Conservation (phyloP, 352 stramenopile genomes). For the Pythium plurisporium region DNA sequence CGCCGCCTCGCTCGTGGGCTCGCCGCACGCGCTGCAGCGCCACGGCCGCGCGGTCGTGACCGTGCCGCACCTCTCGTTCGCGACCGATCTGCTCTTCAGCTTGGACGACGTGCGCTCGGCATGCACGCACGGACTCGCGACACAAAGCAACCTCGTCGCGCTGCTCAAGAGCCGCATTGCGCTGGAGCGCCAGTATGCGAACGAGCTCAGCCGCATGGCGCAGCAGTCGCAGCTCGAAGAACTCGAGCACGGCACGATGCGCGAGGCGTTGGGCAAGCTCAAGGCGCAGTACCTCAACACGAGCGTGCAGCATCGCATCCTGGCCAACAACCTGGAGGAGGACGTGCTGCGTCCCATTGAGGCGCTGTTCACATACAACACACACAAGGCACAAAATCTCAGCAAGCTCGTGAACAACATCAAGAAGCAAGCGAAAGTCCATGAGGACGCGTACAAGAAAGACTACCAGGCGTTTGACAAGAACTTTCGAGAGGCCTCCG, state of each 20-base stretch:
- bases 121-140: conserved; percentile 40
- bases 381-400: conserved; percentile 50
- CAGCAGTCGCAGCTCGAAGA: conserved; percentile 55
- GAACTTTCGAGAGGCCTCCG: conserved; percentile 57
- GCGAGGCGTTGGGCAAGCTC: conserved; percentile 53
- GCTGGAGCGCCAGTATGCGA: conserved; percentile 69
- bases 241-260: conserved; percentile 45
- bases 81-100: conserved; percentile 76
- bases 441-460: conserved; percentile 73
- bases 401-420: conserved; percentile 49
- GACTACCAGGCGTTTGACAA: conserved; percentile 70
- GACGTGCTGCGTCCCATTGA: conserved; percentile 75
- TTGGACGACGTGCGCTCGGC: conserved; percentile 55
- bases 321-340: conserved; percentile 72
- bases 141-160: conserved; percentile 50
- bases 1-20: background rate
- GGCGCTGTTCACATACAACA: conserved; percentile 45
- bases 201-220: conserved; percentile 60
- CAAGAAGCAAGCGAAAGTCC: conserved; percentile 76
- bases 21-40: conserved; percentile 1
- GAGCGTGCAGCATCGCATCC: conserved; percentile 68
- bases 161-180: conserved; percentile 69
- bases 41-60: conserved; percentile 14
- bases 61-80: conserved; percentile 48
- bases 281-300: conserved; percentile 78